A percentile compares a stretch with the other conserved stretches of the same genome.
Evolutionary conservation across 1,284 basidiomycete genomes (phyloP).

Genomic region (Austropuccinia psidii): DNA sequence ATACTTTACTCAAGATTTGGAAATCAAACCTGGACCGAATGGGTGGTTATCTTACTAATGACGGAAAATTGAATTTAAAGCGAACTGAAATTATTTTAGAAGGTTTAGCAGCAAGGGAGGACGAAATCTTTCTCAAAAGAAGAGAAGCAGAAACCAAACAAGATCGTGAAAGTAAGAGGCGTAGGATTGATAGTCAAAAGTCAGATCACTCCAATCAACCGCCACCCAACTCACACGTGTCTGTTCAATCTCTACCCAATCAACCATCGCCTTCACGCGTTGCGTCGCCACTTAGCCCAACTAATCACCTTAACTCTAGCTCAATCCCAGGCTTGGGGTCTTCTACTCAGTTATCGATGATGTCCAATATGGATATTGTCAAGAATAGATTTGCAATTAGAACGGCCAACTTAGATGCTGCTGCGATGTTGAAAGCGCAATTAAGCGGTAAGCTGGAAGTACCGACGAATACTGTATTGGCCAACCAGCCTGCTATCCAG

Average conservation of each 20-base stretch:
- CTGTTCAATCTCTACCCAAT: conserved; percentile 8
- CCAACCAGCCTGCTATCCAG: conserved; percentile 37
- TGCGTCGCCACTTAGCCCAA: conserved; percentile 14
- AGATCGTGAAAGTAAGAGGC: conserved; percentile 18
- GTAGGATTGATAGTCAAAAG: conserved; percentile 24
- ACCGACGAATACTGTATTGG: conserved; percentile 33
- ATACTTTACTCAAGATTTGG: conserved; percentile 92
- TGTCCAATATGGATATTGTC: conserved; percentile 64
- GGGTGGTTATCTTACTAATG: conserved; percentile 93
- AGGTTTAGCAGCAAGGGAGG: conserved; percentile 81
- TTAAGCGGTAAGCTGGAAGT: conserved; percentile 56
- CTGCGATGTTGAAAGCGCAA: conserved; percentile 85
- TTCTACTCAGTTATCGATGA: conserved; percentile 34
- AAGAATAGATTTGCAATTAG: conserved; percentile 78
- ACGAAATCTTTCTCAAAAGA: conserved; percentile 86
- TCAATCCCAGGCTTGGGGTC: conserved; percentile 8
- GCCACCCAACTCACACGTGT: neutral
- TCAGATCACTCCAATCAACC: neutral
- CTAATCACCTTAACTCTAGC: neutral
- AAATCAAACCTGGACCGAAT: conserved; percentile 81
- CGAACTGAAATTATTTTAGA: conserved; percentile 91
- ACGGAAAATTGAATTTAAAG: conserved; percentile 77
- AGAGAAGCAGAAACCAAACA: conserved; percentile 66
- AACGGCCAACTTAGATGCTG: conserved; percentile 92
- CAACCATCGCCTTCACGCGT: conserved; percentile 30